Percentiles rank a stretch among this genome's conserved stretches.
phyloP scores from a whole-genome alignment of 306 rosid species.

The Luffa acutangula region DNA sequence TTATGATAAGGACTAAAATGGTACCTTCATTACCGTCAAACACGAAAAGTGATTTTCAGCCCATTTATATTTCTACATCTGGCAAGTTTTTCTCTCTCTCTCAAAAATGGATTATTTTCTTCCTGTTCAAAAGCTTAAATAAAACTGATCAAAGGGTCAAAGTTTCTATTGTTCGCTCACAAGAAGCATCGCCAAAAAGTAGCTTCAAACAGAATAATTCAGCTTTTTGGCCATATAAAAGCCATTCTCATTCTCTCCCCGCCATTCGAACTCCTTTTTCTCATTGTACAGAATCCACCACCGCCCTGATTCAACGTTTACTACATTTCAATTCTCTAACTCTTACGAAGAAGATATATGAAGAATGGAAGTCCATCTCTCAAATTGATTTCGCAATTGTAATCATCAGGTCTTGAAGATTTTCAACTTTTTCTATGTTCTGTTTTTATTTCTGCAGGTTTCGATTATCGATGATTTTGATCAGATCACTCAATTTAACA shows the following conservation, averaged over 20 bases:
- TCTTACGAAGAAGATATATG: not conserved
- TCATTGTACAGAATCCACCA: not conserved
- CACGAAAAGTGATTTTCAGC: no score
- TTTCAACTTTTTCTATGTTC: not conserved
- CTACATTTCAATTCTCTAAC: not conserved
- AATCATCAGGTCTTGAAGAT: not conserved
- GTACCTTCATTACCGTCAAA: no score
- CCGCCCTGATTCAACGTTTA: not conserved
- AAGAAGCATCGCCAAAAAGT: not conserved
- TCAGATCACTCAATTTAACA: not conserved
- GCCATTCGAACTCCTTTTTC: slow-evolving; percentile 1
- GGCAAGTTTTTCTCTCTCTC: no score
- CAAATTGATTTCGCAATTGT: not conserved
- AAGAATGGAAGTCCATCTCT: not conserved
- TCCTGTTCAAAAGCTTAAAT: no score
- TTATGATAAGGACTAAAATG: no score
- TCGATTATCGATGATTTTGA: not conserved
- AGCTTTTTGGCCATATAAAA: not conserved
- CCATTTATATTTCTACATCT: no score
- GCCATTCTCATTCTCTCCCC: not conserved
- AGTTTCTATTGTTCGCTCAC: not conserved
- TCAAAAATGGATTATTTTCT: no score
- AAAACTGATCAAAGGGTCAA: not conserved
- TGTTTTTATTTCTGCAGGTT: not conserved
- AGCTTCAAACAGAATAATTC: not conserved